These are phyloP conservation scores for Chlorella sp. DNA, from an alignment of 139 green algal species.

Conservation along the genomic window DNA sequence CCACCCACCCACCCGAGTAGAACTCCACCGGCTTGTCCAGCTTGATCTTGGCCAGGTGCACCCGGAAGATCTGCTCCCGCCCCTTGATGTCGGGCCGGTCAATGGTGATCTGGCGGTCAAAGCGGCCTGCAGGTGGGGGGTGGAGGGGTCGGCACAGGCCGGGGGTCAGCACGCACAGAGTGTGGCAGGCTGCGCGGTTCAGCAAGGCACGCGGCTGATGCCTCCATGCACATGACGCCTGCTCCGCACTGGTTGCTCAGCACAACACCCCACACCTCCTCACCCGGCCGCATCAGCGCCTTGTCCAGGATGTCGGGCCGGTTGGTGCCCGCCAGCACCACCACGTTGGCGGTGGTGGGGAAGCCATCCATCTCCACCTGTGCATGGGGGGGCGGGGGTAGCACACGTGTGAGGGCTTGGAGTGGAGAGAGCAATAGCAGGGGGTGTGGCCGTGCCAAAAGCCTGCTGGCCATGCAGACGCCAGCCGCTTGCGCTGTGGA, in stretches of 20 bases:
- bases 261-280: slow-evolving; percentile 36
- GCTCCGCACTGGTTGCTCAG: too few relatives aligned
- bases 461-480: too few relatives aligned
- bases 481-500: too few relatives aligned
- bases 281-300: slow-evolving; percentile 94
- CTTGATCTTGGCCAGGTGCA: slow-evolving; percentile 90
- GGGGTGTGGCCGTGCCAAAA: too few relatives aligned
- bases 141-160: too few relatives aligned
- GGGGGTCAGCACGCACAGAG: too few relatives aligned
- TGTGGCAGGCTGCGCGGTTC: too few relatives aligned
- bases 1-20: slow-evolving; percentile 70
- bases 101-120: slow-evolving; percentile 98
- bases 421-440: too few relatives aligned
- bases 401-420: too few relatives aligned
- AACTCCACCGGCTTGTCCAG: slow-evolving; percentile 81
- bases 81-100: slow-evolving; percentile 97
- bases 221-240: too few relatives aligned
- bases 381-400: not conserved
- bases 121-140: slow-evolving; percentile 76
- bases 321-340: slow-evolving; percentile 99
- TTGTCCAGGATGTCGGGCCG: slow-evolving; percentile 98
- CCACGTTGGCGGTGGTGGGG: slow-evolving; percentile 90
- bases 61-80: slow-evolving; percentile 96
- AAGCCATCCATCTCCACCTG: slow-evolving; percentile 90
- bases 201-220: too few relatives aligned